Conservation (phyloP, 2,329 filamentous ascomycete species). For the Sclerotinia nivalis region DNA sequence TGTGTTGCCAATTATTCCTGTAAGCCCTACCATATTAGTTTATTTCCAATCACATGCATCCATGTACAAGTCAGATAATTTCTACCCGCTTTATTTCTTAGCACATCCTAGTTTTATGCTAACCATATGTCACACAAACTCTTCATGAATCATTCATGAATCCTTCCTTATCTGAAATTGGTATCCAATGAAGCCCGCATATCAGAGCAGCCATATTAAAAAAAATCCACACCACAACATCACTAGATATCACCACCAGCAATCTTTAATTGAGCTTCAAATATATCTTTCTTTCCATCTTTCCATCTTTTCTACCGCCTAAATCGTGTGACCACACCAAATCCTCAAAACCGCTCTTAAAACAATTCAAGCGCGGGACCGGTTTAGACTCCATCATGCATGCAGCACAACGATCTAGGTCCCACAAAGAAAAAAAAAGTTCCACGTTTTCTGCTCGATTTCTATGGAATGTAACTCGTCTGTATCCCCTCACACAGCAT, state of each 20-base stretch:
- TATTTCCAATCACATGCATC: background rate
- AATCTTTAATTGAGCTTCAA: background rate
- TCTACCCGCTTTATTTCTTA: background rate
- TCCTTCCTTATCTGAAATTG: background rate
- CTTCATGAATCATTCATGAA: background rate
- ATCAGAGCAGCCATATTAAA: background rate
- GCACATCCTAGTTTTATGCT: background rate
- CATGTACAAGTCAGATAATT: background rate
- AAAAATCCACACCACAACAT: background rate
- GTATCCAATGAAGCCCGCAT: background rate
- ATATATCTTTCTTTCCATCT: background rate
- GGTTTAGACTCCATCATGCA: slow-evolving; percentile 16
- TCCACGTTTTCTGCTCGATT: slow-evolving; percentile 24
- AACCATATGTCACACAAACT: background rate
- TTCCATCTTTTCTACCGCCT: background rate
- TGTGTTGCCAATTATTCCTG: background rate
- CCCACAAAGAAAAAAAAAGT: background rate
- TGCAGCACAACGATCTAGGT: background rate
- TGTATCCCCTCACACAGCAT: slow-evolving; percentile 2
- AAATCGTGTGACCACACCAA: background rate
- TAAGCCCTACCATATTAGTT: background rate
- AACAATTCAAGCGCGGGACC: slow-evolving; percentile 5
- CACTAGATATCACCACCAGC: background rate
- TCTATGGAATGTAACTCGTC: background rate
- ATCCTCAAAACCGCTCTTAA: background rate